These are phyloP conservation scores for Talaromyces amestolkiae DNA, from an alignment of 2,329 filamentous ascomycete species.

Conservation along the genomic window DNA sequence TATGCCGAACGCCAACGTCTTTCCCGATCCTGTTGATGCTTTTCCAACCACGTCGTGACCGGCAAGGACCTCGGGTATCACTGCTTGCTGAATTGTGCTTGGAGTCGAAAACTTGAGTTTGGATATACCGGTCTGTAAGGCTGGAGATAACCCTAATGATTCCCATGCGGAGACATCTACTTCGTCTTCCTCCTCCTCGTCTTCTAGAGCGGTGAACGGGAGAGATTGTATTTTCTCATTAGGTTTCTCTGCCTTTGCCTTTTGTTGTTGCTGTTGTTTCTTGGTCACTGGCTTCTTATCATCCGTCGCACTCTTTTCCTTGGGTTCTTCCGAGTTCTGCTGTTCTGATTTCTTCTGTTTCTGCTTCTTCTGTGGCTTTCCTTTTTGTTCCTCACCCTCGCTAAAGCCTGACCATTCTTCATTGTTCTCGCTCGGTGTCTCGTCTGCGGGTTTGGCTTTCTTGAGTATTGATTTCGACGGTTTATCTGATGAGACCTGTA, in stretches of 20 bases:
- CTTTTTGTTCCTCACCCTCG: constrained; percentile 45
- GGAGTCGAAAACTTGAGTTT: constrained; percentile 77
- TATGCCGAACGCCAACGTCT: constrained; percentile 91
- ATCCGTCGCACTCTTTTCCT: constrained; percentile 37
- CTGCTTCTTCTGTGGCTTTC: constrained; percentile 27
- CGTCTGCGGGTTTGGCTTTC: constrained; percentile 21
- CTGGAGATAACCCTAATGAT: constrained; percentile 67
- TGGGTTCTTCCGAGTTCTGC: constrained; percentile 26
- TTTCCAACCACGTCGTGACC: constrained; percentile 94
- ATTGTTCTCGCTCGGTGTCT: constrained; percentile 21
- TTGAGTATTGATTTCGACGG: constrained; percentile 35
- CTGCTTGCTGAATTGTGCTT: constrained; percentile 73
- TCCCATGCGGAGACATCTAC: constrained; percentile 77
- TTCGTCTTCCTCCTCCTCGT: constrained; percentile 43
- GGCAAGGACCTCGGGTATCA: constrained; percentile 77
- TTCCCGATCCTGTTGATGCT: constrained; percentile 92
- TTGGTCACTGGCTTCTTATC: constrained; percentile 25
- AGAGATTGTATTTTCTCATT: constrained; percentile 28
- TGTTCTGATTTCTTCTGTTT: constrained; percentile 17
- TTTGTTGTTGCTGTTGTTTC: constrained; percentile 27
- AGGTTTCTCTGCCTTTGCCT: constrained; percentile 32
- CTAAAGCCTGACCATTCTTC: constrained; percentile 67
- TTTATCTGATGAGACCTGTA: constrained; percentile 34
- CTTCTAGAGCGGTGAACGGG: constrained; percentile 37
- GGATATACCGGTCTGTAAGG: constrained; percentile 70